Evolutionary conservation across 2,329 filamentous ascomycete species (phyloP), one percentile per base, ranked within the genome.

Genomic region (Cladosporium velox): DNA sequence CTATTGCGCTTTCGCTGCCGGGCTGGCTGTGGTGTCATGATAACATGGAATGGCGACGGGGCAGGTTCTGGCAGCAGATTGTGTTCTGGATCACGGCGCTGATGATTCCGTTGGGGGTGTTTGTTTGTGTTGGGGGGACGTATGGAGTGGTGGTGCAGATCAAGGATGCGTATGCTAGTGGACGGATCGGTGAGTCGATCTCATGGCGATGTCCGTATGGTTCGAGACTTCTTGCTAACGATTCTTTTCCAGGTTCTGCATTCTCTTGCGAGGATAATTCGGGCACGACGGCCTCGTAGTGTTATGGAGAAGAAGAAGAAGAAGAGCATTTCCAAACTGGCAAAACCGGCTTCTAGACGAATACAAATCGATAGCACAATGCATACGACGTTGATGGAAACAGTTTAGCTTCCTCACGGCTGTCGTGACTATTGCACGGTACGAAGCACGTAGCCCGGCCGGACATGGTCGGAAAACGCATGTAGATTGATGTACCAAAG

Each of bases 1-100:
- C 83, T 0, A 67, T 86, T 57, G 82, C 81, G 1, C 77, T 86
- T 21, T 76, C 76, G 0, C 71, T 85, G 4, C 83, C 83, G 0
- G 83, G 80, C 0, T 82, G 78, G 77, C 67, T 86, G 3, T 86
- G 84, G 84, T 69, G 85, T 3, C 80, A 83, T 69, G 83, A 84
- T 65, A 80, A 85, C 67, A 68, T 71, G 7, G 65, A 78, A 30
- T 82, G 81, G 70, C 74, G 75, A 67, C 77, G 71, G 35, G 81
- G 81, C 0, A 74, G 62, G 1, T 7, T 72, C 1, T 60, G 69
- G 63, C 76, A 79, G 67, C 79, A 79, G 71, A 65, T 72, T 0
- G 68, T 78, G 24, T 84, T 79, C 67, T 73, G 70, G 51, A 71
- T 81, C 8, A 81, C 84, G 70, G 72, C 77, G 7, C 66, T 80